phyloP scores from a whole-genome alignment of 176 grass and related monocot species.

The Poa pratensis region DNA sequence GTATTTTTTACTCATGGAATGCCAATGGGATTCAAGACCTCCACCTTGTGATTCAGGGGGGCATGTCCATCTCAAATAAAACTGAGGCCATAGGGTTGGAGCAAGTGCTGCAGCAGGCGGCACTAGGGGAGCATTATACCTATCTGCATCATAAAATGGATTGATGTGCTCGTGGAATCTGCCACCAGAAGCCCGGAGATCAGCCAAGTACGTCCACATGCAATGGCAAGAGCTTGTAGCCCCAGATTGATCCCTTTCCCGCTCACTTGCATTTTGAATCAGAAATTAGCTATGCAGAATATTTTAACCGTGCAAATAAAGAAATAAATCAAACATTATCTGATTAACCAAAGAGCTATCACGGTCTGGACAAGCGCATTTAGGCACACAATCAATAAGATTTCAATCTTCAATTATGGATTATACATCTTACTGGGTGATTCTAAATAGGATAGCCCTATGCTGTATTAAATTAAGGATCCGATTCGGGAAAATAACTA shows the following conservation, averaged over 20 bases:
- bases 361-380: conserved; percentile 22
- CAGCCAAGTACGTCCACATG: conserved; percentile 79
- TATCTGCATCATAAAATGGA: conserved; percentile 76
- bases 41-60: conserved; percentile 69
- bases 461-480: too few species aligned
- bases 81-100: conserved; percentile 94
- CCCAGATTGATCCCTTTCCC: conserved; percentile 88
- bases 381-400: not conserved
- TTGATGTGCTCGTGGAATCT: conserved; percentile 83
- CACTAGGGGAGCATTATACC: conserved; percentile 55
- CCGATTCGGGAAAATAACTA: too few species aligned
- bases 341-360: not conserved
- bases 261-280: conserved; percentile 73
- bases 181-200: conserved; percentile 65
- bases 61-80: conserved; percentile 96
- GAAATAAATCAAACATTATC: conserved; percentile 24
- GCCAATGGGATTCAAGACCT: conserved; percentile 87
- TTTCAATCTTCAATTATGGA: not conserved
- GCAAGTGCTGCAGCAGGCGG: conserved; percentile 92
- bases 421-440: conserved; percentile 22
- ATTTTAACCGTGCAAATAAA: conserved; percentile 18
- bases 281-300: conserved; percentile 46
- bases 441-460: too few species aligned
- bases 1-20: conserved; percentile 65
- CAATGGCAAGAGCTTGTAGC: conserved; percentile 61